phyloP scores from a whole-genome alignment of 1,284 basidiomycete genomes.

The Rhodotorula sp. region DNA sequence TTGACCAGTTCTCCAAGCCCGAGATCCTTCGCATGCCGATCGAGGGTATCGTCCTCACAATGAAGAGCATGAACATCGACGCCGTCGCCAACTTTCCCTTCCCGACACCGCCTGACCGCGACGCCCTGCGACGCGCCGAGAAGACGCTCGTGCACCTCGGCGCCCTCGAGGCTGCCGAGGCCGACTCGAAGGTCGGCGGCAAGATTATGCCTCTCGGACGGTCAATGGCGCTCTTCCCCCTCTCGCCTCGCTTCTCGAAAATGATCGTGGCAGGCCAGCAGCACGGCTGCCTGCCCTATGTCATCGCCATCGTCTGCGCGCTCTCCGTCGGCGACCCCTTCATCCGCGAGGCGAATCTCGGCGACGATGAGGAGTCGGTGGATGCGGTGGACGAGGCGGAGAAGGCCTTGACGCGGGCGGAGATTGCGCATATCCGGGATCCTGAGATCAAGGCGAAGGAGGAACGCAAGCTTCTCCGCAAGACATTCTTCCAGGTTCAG shows the following conservation, averaged over 20 bases:
- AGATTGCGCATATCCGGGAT: slow-evolving; percentile 59
- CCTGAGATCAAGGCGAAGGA: slow-evolving; percentile 68
- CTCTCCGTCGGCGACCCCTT: slow-evolving; percentile 96
- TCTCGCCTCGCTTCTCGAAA: slow-evolving; percentile 87
- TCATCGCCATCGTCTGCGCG: slow-evolving; percentile 87
- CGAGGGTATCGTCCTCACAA: slow-evolving; percentile 93
- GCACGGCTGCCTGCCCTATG: slow-evolving; percentile 85
- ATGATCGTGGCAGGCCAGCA: slow-evolving; percentile 92
- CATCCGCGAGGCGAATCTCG: slow-evolving; percentile 71
- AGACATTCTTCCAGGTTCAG: slow-evolving; percentile 76
- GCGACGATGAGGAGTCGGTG: slow-evolving; percentile 53
- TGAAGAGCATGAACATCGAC: slow-evolving; percentile 99
- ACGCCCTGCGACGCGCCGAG: slow-evolving; percentile 76
- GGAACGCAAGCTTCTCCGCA: slow-evolving; percentile 61
- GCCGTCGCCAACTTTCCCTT: slow-evolving; percentile 96
- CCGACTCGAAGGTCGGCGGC: slow-evolving; percentile 50
- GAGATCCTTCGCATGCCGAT: slow-evolving; percentile 96
- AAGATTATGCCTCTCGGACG: slow-evolving; percentile 84
- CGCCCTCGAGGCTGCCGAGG: slow-evolving; percentile 62
- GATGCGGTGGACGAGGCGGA: slow-evolving; percentile 49
- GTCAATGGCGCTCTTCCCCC: slow-evolving; percentile 89
- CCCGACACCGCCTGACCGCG: slow-evolving; percentile 90
- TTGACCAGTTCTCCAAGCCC: slow-evolving; percentile 79
- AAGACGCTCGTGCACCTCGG: slow-evolving; percentile 76
- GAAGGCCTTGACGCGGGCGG: slow-evolving; percentile 51